A percentile compares a stretch with the other conserved stretches of the same genome.
Conservation (phyloP, 192 early-diverging fungal species). For the Coemansia reversa region DNA sequence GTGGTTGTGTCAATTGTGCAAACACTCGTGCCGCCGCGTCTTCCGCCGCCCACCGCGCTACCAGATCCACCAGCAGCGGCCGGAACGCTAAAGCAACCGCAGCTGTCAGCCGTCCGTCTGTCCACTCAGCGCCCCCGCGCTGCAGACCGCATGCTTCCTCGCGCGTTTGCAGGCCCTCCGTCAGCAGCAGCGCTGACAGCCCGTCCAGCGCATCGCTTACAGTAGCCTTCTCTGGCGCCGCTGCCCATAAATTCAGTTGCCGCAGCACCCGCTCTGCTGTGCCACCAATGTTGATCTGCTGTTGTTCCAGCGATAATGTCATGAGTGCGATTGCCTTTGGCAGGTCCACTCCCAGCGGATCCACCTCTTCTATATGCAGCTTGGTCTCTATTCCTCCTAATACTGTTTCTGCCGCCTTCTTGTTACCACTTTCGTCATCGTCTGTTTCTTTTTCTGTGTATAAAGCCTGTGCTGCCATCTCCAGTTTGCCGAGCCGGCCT, state of each 20-base stretch:
- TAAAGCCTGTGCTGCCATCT: conserved; percentile 15
- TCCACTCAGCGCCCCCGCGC: conserved; percentile 15
- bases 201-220: conserved; percentile 20
- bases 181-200: conserved; percentile 36
- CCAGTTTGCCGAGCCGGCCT: conserved; percentile 33
- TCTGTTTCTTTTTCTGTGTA: not conserved
- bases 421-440: not conserved
- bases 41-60: conserved; percentile 69
- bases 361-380: conserved; percentile 30
- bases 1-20: conserved; percentile 8
- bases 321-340: conserved; percentile 23
- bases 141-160: not conserved
- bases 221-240: not conserved
- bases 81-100: conserved; percentile 55
- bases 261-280: conserved; percentile 11
- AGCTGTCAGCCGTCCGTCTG: conserved; percentile 37
- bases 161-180: conserved; percentile 16
- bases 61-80: conserved; percentile 78
- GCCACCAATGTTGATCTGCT: conserved; percentile 1
- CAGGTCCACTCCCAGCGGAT: conserved; percentile 50
- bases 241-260: conserved; percentile 27
- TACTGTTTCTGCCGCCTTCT: not conserved
- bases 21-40: conserved; percentile 42
- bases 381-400: conserved; percentile 8
- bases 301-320: not conserved